Base-by-base conservation (phyloP, 495 filamentous ascomycete species). In the Aspergillus baeticus region DNA sequence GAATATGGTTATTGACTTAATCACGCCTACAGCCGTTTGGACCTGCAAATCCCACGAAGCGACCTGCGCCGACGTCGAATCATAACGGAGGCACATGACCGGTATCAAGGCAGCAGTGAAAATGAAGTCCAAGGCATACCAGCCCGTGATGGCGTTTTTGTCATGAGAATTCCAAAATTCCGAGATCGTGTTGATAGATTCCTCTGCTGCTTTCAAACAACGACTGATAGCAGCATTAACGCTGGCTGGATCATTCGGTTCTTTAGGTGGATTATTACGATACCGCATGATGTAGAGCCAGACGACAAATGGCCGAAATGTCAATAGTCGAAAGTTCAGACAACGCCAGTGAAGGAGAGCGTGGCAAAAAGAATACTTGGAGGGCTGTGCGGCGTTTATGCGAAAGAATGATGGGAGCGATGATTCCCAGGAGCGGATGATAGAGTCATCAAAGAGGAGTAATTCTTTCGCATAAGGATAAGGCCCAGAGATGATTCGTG, bases 61-160 rank as follows among this genome's bases (percentile, higher is more conserved):
- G n/a, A n/a, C n/a, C n/a, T n/a, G n/a, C n/a, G n/a, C n/a, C n/a
- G n/a, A n/a, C n/a, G n/a, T n/a, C n/a, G n/a, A n/a, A n/a, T 62
- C 50, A 38, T 65, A 62, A 6, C 62, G 62, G 1, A 65, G 47
- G 33, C 62, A 65, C 17, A 62, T 57, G 10, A 65, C 59, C 14
- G 62, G 59, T 18, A 60, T 65, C 1, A 65, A 53, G 33, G 59
- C 42, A 7, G 62, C 62, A 21, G 61, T 58, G 20, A 62, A 65
- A 13, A 65, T 26, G 17, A 65, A 62, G 38, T 65, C 61, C 5
- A 65, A 44, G 5, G 55, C 62, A 31, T 65, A 62, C 62, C 62
- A 65, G 47, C 59, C n/a, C n/a, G n/a, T n/a, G n/a, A n/a, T n/a
- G n/a, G n/a, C n/a, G n/a, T n/a, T n/a, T n/a, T n/a, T n/a, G n/a